Conservation (phyloP, 202 grass and related monocot species). For the Saccharum hybrid region DNA sequence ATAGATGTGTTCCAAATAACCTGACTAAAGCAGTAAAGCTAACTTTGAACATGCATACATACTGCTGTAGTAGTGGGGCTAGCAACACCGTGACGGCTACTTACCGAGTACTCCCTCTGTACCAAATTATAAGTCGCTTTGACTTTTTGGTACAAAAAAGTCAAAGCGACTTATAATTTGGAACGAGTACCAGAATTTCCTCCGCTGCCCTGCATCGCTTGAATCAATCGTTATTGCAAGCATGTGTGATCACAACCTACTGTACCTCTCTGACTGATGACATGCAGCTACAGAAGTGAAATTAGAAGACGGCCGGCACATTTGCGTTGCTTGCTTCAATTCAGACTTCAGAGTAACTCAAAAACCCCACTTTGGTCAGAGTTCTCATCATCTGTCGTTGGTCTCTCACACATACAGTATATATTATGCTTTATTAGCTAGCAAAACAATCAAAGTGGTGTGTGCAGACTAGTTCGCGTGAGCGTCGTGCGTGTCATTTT, state of each 20-base stretch:
- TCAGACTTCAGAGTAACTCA: conserved; percentile 39
- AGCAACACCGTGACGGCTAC: not conserved
- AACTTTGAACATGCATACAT: not conserved
- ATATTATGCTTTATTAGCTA: not conserved
- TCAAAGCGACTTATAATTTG: too few species aligned
- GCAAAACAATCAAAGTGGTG: not conserved
- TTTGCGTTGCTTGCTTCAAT: conserved; percentile 21
- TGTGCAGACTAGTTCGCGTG: not conserved
- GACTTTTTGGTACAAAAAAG: too few species aligned
- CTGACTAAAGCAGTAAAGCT: not conserved
- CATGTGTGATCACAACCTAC: not conserved
- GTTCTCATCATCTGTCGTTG: not conserved
- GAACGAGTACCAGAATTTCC: too few species aligned
- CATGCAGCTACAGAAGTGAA: not conserved
- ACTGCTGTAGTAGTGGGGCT: not conserved
- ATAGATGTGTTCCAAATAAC: conserved; percentile 30
- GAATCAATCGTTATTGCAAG: not conserved
- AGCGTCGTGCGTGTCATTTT: not conserved
- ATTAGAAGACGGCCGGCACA: not conserved
- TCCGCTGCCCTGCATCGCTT: not conserved
- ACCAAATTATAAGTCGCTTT: too few species aligned
- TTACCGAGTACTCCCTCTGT: too few species aligned
- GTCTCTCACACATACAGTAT: not conserved
- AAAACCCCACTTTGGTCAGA: not conserved
- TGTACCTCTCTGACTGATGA: not conserved